A percentile compares a stretch with the other conserved stretches of the same genome.
phyloP scores from a whole-genome alignment of 2,329 filamentous ascomycete species.

The Aspergillus sp. region DNA sequence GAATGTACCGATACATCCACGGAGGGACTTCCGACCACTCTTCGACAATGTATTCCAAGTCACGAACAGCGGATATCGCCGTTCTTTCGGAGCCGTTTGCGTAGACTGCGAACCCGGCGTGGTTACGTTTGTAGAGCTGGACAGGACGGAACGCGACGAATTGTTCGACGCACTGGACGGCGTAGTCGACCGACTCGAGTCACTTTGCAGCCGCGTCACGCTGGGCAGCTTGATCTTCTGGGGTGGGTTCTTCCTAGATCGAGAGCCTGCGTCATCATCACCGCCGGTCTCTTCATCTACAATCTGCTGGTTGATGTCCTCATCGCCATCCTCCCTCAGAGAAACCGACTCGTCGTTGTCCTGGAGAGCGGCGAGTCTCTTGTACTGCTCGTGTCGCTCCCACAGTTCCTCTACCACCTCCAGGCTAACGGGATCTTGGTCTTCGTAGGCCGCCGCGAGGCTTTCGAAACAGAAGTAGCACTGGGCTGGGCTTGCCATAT shows the following conservation, averaged over 20 bases:
- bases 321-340: constrained; percentile 12
- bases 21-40: constrained; percentile 64
- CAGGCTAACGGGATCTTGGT: constrained; percentile 66
- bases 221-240: constrained; percentile 30
- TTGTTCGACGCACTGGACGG: constrained; percentile 49
- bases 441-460: constrained; percentile 72
- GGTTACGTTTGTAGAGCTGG: constrained; percentile 41
- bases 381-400: constrained; percentile 50
- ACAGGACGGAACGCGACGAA: constrained; percentile 47
- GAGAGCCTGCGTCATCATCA: constrained; percentile 19
- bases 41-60: constrained; percentile 81
- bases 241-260: constrained; percentile 15
- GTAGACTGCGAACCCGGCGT: constrained; percentile 46
- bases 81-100: constrained; percentile 36
- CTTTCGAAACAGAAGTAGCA: constrained; percentile 93
- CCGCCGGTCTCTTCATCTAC: constrained; percentile 35
- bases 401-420: constrained; percentile 69
- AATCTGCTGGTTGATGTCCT: constrained; percentile 12
- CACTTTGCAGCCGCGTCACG: constrained; percentile 35
- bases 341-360: constrained; percentile 20
- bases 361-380: constrained; percentile 37
- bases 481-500: constrained; percentile 81
- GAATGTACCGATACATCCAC: constrained; percentile 97
- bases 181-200: constrained; percentile 40
- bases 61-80: constrained; percentile 77